A percentile compares a stretch with the other conserved stretches of the same genome.
These are phyloP conservation scores for Dothideomycetes sp. DNA, from an alignment of 2,329 filamentous ascomycete species.

Conservation along the genomic window DNA sequence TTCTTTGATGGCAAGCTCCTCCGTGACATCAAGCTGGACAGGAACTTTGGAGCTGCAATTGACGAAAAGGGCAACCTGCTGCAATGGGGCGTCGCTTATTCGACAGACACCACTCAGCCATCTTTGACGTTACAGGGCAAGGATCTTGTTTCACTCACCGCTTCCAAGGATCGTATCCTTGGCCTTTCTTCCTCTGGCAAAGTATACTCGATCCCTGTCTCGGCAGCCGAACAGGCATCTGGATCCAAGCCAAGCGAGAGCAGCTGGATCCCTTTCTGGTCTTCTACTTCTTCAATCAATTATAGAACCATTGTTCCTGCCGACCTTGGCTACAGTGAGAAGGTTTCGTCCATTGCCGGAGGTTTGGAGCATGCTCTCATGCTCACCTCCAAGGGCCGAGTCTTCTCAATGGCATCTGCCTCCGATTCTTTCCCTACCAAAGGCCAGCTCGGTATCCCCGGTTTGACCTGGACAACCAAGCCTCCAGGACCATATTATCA, in stretches of 20 bases:
- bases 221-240: constrained; percentile 58
- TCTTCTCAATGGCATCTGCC: constrained; percentile 82
- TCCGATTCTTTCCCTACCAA: constrained; percentile 67
- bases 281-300: constrained; percentile 47
- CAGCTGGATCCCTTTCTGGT: constrained; percentile 70
- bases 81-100: constrained; percentile 81
- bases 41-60: constrained; percentile 75
- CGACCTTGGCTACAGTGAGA: constrained; percentile 59
- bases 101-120: constrained; percentile 54
- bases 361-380: constrained; percentile 82
- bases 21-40: constrained; percentile 77
- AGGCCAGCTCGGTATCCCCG: constrained; percentile 81
- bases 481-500: constrained; percentile 71
- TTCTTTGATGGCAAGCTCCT: constrained; percentile 81
- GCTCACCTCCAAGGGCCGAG: constrained; percentile 71
- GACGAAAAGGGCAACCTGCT: constrained; percentile 79
- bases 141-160: constrained; percentile 62
- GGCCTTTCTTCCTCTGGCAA: constrained; percentile 64
- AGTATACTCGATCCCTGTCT: constrained; percentile 77
- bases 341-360: constrained; percentile 61
- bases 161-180: constrained; percentile 77
- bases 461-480: constrained; percentile 68
- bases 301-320: constrained; percentile 64
- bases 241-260: constrained; percentile 56
- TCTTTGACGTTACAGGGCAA: constrained; percentile 69